Base-by-base conservation (phyloP, 1,284 basidiomycete genomes). In the Leccinum huronense region DNA sequence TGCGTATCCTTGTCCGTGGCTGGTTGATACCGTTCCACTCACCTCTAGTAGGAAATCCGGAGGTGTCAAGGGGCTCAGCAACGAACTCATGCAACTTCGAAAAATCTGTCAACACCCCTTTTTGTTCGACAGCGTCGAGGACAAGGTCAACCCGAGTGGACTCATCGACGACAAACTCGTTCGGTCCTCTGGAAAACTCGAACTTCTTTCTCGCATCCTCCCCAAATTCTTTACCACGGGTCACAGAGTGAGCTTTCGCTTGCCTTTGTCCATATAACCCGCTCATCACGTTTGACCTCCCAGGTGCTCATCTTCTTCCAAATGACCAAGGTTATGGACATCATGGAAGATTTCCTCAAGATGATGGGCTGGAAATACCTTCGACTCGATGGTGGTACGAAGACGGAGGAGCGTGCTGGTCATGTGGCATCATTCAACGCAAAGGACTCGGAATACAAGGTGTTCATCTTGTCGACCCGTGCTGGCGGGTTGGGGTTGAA, bases 311-410 rank as follows among this genome's bases (percentile, higher is more conserved):
- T 99, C 75, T 98, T 98, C 87, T 98, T 98, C 90, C 97, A 99
- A 79, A 98, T 98, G 97, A 98, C 97, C 8, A 88, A 95, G 72
- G 95, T 98, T 75, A 98, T 99, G 97, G 95, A 98, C 71, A 98
- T 99, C 76, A 97, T 99, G 87, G 95, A 97, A 75, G 97, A 99
- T 76, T 99, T 98, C 76, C 81, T 98, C 75, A 93, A 93, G 74
- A 92, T 91, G 83, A 89, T 92, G 80, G 86, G 87, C 19, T 95
- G 89, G 85, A 91, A 94, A 75, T 93, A 96, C 78, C 88, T 98
- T 60, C 94, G 97, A 70, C 84, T 99, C 30, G 97, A 99, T 78
- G 97, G 97, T 83, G 91, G 93, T 14, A 99, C 97, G 51, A 98
- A 98, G 83, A 97, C 96, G 14, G 97, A 99, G 64, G 97, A 98